Evolutionary conservation across 73 alveolate genomes (phyloP).

Genomic region (Paramecium caudatum): DNA sequence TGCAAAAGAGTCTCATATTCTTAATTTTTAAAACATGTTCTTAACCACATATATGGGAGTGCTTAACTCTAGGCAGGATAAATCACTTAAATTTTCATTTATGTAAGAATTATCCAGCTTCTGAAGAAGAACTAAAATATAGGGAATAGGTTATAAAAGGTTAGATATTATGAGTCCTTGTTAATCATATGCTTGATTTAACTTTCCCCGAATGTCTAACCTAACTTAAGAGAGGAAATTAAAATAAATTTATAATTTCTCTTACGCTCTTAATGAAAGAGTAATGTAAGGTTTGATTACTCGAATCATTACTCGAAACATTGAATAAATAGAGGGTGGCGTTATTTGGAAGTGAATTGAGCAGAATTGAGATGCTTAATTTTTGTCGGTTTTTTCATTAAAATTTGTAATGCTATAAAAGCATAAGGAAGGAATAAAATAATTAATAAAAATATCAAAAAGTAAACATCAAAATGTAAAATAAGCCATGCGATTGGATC

Average conservation of each 20-base stretch:
- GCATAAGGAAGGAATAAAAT: neutral
- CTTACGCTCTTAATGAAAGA: too few species aligned
- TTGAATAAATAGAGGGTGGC: neutral
- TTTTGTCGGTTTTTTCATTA: constrained; percentile 32
- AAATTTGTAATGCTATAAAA: neutral
- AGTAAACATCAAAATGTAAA: constrained; percentile 3
- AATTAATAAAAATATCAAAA: neutral
- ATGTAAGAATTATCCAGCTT: too few species aligned
- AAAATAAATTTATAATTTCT: neutral
- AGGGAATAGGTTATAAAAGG: too few species aligned
- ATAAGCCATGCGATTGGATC: constrained; percentile 94
- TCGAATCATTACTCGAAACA: too few species aligned
- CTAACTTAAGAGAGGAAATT: neutral
- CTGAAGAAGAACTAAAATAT: too few species aligned
- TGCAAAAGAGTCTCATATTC: too few species aligned
- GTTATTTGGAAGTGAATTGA: neutral
- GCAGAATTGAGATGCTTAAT: neutral
- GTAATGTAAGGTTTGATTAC: too few species aligned
- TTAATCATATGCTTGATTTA: neutral
- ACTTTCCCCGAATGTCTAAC: neutral
- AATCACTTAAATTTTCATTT: too few species aligned
- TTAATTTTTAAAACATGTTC: too few species aligned
- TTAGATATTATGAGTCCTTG: too few species aligned
- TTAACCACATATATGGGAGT: too few species aligned
- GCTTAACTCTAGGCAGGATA: too few species aligned